These are phyloP conservation scores for Rhizopogon vulgaris DNA, from an alignment of 768 basidiomycete species.

Conservation along the genomic window DNA sequence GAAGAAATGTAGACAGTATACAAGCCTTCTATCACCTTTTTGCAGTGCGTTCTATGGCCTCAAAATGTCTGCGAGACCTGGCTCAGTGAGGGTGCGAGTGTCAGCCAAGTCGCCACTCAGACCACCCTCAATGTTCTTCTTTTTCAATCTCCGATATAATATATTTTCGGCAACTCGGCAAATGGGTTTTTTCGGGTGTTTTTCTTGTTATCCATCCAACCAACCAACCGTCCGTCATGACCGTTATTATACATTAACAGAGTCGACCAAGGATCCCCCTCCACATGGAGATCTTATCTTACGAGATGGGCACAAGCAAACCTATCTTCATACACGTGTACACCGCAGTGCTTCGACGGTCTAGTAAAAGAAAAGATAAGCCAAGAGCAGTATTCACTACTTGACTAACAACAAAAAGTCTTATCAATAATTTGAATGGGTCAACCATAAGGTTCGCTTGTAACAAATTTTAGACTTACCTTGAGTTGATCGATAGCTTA, in stretches of 20 bases:
- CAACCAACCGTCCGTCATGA: too few relatives aligned
- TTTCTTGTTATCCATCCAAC: too few relatives aligned
- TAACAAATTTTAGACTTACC: background rate
- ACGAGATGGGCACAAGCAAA: too few relatives aligned
- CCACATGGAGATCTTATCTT: too few relatives aligned
- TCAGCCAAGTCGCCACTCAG: constrained; percentile 28
- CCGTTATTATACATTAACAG: too few relatives aligned
- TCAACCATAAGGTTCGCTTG: background rate
- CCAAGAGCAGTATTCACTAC: too few relatives aligned
- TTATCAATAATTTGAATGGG: too few relatives aligned
- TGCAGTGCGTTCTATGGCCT: constrained; percentile 29
- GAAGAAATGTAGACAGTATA: constrained; percentile 31
- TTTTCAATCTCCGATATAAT: constrained; percentile 22
- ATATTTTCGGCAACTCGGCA: constrained; percentile 22
- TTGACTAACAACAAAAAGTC: too few relatives aligned
- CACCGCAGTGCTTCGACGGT: too few relatives aligned
- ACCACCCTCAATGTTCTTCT: constrained; percentile 16
- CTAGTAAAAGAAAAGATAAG: too few relatives aligned
- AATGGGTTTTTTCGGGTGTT: background rate
- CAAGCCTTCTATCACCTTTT: constrained; percentile 34
- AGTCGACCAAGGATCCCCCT: too few relatives aligned
- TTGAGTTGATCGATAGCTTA: constrained; percentile 24
- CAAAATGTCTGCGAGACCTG: constrained; percentile 34
- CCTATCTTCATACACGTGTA: too few relatives aligned
- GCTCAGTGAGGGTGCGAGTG: constrained; percentile 34